Base-by-base conservation (phyloP, 495 filamentous ascomycete genomes). In the Aspergillus carlsbadensis region DNA sequence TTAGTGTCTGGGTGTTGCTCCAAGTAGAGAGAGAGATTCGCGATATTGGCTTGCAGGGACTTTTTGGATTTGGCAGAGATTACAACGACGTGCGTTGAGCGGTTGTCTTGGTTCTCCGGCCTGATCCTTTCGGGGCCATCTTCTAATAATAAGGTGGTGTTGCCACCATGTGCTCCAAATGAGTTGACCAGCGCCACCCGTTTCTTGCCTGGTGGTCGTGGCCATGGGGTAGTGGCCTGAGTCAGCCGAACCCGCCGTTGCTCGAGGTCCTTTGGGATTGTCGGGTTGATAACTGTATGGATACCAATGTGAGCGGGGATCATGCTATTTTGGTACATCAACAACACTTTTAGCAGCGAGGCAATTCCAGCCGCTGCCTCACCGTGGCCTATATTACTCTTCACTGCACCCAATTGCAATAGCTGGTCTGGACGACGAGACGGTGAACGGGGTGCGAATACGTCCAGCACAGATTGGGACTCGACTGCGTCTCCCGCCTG, bases 211-310 rank as follows among this genome's bases (percentile, higher is more conserved):
- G 14, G 20, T 14, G 44, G 37, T 8, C 31, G 60, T 26, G 35
- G 47, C 56, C 56, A 60, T 6, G 58, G 52, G 15, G 46, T 46
- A 15, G 42, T 41, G 8, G 42, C 13, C 31, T 50, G 47, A 1
- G 47, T 50, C 40, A n/a, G 22, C 43, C 39, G 37, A 80, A 76
- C 29, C 59, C 57, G 11, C 76, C 59, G 11, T 70, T 67, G 8
- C 2, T 61, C 58, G 1, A 76, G 51, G 31, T 73, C 58, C 13
- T 59, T 41, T 4, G 69, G 65, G 35, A 68, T 59, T 1, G 36
- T 52, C 3, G 57, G 64, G 55, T 81, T 81, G 20, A 82, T 73
- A 17, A 64, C 65, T 3, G 60, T 73, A 59, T 81, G 79, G 50
- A 81, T 78, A 6, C 74, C 75, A 1, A 66, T 42, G 43, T 75